Evolutionary conservation across 768 basidiomycete species (phyloP).

Genomic region (Kwoniella pini): DNA sequence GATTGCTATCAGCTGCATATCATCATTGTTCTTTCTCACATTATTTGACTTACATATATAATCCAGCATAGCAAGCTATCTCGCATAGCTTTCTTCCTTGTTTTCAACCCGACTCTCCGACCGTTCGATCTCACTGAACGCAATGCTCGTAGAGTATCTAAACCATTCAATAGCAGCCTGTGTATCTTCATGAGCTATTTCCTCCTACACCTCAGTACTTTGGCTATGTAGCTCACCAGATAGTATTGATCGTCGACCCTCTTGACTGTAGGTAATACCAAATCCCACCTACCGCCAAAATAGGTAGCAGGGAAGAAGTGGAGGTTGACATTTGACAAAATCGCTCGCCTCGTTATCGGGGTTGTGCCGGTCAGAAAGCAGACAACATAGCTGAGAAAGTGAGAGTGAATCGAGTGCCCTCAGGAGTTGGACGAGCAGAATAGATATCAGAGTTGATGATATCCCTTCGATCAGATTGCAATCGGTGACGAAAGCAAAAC

Average conservation of each 20-base stretch:
- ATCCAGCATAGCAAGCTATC: slow-evolving; percentile 35
- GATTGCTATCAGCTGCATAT: too few species aligned
- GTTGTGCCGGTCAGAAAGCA: too few species aligned
- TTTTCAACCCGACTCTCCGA: slow-evolving; percentile 29
- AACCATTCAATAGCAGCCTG: slow-evolving; percentile 27
- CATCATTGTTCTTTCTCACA: too few species aligned
- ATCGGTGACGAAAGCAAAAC: too few species aligned
- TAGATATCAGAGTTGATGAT: too few species aligned
- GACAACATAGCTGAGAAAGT: too few species aligned
- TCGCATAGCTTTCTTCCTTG: slow-evolving; percentile 34
- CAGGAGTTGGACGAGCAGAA: too few species aligned
- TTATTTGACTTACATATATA: slow-evolving; percentile 34
- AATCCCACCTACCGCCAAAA: slow-evolving; percentile 10
- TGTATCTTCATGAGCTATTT: neutral
- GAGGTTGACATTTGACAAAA: slow-evolving; percentile 1
- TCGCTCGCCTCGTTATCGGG: too few species aligned
- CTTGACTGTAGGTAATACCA: slow-evolving; percentile 19
- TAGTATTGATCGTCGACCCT: slow-evolving; percentile 14
- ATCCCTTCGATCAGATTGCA: too few species aligned
- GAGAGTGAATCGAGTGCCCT: too few species aligned
- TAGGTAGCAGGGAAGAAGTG: slow-evolving; percentile 16
- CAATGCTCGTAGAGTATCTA: slow-evolving; percentile 41
- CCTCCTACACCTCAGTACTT: too few species aligned
- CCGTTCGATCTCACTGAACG: slow-evolving; percentile 32
- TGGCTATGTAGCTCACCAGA: slow-evolving; percentile 29